Evolutionary conservation across 2,329 filamentous ascomycete species (phyloP).

Genomic region (Aureobasidium lini): DNA sequence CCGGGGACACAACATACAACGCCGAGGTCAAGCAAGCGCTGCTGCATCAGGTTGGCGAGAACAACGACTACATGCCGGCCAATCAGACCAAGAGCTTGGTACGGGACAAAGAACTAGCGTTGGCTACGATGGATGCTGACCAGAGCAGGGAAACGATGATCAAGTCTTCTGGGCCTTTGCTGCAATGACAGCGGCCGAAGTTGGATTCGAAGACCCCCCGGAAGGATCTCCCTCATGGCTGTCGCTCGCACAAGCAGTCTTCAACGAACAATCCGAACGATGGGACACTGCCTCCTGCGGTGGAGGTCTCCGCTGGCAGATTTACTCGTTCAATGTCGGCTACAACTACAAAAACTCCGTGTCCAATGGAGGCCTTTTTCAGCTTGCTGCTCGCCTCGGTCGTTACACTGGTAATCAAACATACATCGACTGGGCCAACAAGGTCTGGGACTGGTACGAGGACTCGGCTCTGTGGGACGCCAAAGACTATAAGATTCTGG

Average conservation of each 20-base stretch:
- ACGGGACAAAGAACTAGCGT: not conserved
- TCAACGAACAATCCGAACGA: slow-evolving; percentile 65
- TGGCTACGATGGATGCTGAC: not conserved
- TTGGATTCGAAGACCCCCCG: slow-evolving; percentile 61
- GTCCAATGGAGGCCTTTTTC: slow-evolving; percentile 51
- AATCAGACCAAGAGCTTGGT: slow-evolving; percentile 30
- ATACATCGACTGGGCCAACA: slow-evolving; percentile 68
- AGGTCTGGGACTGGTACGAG: slow-evolving; percentile 52
- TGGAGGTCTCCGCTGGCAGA: slow-evolving; percentile 79
- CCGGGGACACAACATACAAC: slow-evolving; percentile 59
- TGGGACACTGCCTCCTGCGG: slow-evolving; percentile 62
- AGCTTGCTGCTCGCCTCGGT: slow-evolving; percentile 59
- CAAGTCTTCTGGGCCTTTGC: slow-evolving; percentile 60
- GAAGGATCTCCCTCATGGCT: slow-evolving; percentile 52
- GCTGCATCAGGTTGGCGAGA: slow-evolving; percentile 51
- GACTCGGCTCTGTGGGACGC: slow-evolving; percentile 44
- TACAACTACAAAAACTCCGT: slow-evolving; percentile 52
- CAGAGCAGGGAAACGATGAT: slow-evolving; percentile 45
- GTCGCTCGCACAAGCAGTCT: slow-evolving; percentile 67
- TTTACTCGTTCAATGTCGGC: slow-evolving; percentile 67
- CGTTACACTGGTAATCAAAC: slow-evolving; percentile 72
- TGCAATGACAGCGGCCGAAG: slow-evolving; percentile 70
- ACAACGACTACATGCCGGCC: slow-evolving; percentile 51
- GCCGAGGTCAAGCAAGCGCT: slow-evolving; percentile 50
- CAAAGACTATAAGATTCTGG: slow-evolving; percentile 44